A percentile compares a stretch with the other conserved stretches of the same genome.
Evolutionary conservation across 176 grass and related monocot genomes (phyloP).

Genomic region (Eleusine indica): DNA sequence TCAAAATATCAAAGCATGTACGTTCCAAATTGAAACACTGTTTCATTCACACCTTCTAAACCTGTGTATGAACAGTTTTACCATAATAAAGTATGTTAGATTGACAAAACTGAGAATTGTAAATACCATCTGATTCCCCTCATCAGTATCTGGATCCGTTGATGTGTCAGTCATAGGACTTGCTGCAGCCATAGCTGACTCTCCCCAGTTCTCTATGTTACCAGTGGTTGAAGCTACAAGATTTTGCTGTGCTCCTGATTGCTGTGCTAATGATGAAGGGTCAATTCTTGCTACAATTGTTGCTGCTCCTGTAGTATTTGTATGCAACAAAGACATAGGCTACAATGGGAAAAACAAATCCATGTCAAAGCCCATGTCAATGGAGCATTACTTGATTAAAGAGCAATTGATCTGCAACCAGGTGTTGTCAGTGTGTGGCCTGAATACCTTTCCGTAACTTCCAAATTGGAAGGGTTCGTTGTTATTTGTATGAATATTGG

Average conservation of each 20-base stretch:
- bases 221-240: constrained; percentile 49
- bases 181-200: constrained; percentile 64
- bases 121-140: constrained; percentile 72
- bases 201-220: constrained; percentile 76
- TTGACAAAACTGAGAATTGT: constrained; percentile 24
- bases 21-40: neutral
- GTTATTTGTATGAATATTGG: constrained; percentile 48
- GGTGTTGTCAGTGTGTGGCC: neutral
- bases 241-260: constrained; percentile 51
- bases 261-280: constrained; percentile 40
- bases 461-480: constrained; percentile 60
- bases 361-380: constrained; percentile 17
- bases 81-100: constrained; percentile 1
- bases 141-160: constrained; percentile 71
- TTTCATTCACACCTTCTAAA: constrained; percentile 19
- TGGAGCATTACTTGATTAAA: constrained; percentile 25
- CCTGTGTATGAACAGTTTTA: constrained; percentile 9
- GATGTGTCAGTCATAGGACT: constrained; percentile 87
- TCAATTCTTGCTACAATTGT: constrained; percentile 35
- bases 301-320: constrained; percentile 33
- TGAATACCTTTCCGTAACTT: constrained; percentile 60
- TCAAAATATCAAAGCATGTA: constrained; percentile 14
- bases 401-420: neutral
- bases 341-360: constrained; percentile 31
- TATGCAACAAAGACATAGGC: constrained; percentile 46